Percentiles rank a stretch among this genome's conserved stretches.
Conservation (phyloP, 768 basidiomycete genomes). For the Psilocybe subaeruginosa region DNA sequence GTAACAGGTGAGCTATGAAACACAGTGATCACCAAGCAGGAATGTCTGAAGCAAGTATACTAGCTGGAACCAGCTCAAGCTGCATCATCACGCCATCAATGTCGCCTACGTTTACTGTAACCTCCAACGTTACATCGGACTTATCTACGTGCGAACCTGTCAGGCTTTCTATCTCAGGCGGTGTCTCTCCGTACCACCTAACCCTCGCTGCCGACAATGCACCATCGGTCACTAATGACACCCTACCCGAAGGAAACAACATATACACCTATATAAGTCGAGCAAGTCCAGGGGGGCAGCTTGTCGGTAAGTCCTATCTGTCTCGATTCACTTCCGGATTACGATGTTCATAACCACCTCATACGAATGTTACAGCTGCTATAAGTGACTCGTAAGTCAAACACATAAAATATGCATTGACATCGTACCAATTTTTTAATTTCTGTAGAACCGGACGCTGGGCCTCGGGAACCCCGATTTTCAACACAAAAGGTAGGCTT, state of each 20-base stretch:
- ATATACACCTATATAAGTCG: slow-evolving; percentile 43
- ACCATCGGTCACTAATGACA: slow-evolving; percentile 40
- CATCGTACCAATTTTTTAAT: not conserved
- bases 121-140: slow-evolving; percentile 31
- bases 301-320: slow-evolving; percentile 38
- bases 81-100: slow-evolving; percentile 27
- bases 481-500: slow-evolving; percentile 27
- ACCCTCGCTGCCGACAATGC: slow-evolving; percentile 38
- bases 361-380: slow-evolving; percentile 27
- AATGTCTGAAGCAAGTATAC: not conserved
- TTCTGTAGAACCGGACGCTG: slow-evolving; percentile 37
- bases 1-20: slow-evolving; percentile 29
- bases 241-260: slow-evolving; percentile 35
- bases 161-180: slow-evolving; percentile 44
- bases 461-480: slow-evolving; percentile 29
- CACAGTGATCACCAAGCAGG: not conserved
- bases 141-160: slow-evolving; percentile 47
- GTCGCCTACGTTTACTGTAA: slow-evolving; percentile 29
- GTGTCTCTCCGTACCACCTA: slow-evolving; percentile 43
- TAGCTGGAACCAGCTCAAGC: slow-evolving; percentile 32
- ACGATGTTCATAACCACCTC: no score
- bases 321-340: not conserved
- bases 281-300: slow-evolving; percentile 30
- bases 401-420: not conserved
- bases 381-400: slow-evolving; percentile 42